A percentile compares a stretch with the other conserved stretches of the same genome.
phyloP scores from a whole-genome alignment of 2,329 filamentous ascomycete genomes.

The Zarea fungicola region DNA sequence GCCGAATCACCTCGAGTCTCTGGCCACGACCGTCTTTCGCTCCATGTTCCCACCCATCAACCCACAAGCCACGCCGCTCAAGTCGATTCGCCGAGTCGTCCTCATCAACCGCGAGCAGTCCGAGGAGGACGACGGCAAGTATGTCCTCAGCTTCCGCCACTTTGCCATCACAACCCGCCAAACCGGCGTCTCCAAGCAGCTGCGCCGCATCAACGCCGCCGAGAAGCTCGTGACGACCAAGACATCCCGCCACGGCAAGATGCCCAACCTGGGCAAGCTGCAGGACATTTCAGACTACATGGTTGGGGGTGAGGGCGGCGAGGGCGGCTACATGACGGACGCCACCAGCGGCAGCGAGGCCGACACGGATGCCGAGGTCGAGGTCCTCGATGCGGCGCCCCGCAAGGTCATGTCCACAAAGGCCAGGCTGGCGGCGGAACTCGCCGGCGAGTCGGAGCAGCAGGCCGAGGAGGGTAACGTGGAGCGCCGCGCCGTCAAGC shows the following conservation, averaged over 20 bases:
- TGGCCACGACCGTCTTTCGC: conserved; percentile 92
- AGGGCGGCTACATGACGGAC: conserved; percentile 80
- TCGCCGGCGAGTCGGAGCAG: conserved; percentile 34
- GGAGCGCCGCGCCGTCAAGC: conserved; percentile 82
- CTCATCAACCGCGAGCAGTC: conserved; percentile 76
- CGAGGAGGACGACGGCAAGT: conserved; percentile 58
- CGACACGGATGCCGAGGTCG: conserved; percentile 93
- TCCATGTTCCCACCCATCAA: conserved; percentile 95
- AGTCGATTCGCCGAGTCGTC: conserved; percentile 87
- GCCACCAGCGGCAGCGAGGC: conserved; percentile 80
- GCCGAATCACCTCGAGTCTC: conserved; percentile 89
- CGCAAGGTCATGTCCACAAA: conserved; percentile 57
- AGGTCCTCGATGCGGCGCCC: conserved; percentile 64
- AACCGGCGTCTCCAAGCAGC: conserved; percentile 75
- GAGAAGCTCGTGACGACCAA: conserved; percentile 66
- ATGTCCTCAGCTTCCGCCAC: conserved; percentile 82
- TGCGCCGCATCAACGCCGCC: conserved; percentile 78
- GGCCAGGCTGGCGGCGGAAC: conserved; percentile 36
- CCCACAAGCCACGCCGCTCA: conserved; percentile 80
- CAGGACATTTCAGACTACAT: conserved; percentile 94
- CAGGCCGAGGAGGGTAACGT: conserved; percentile 52
- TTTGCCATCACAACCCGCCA: conserved; percentile 91
- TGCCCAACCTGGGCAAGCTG: conserved; percentile 86
- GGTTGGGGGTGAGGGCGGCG: conserved; percentile 70
- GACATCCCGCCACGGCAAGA: conserved; percentile 57